Evolutionary conservation across 176 grass and related monocot genomes (phyloP).

Genomic region (Raddia distichophylla): DNA sequence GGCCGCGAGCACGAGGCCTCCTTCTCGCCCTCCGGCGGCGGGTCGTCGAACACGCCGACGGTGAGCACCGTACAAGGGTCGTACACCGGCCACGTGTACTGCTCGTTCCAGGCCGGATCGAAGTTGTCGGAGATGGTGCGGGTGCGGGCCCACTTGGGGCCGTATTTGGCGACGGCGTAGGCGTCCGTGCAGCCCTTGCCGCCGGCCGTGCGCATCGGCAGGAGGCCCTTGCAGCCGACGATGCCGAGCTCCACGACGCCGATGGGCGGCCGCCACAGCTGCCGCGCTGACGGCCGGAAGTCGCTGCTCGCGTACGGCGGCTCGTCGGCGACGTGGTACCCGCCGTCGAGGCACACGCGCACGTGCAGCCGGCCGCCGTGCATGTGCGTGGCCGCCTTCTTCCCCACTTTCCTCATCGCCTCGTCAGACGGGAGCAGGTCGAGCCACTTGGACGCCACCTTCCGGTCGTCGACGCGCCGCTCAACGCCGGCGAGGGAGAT

Average conservation of each 20-base stretch:
- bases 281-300: slow-evolving; percentile 81
- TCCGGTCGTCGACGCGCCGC: slow-evolving; percentile 83
- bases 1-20: slow-evolving; percentile 48
- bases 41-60: slow-evolving; percentile 84
- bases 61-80: slow-evolving; percentile 93
- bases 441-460: slow-evolving; percentile 82
- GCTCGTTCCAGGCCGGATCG: slow-evolving; percentile 94
- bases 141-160: slow-evolving; percentile 90
- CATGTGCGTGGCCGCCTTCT: slow-evolving; percentile 34
- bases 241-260: slow-evolving; percentile 82
- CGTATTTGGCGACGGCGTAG: slow-evolving; percentile 88
- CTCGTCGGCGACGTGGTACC: slow-evolving; percentile 90
- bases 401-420: slow-evolving; percentile 41
- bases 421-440: slow-evolving; percentile 68
- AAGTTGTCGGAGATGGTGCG: slow-evolving; percentile 83
- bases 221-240: slow-evolving; percentile 73
- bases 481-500: slow-evolving; percentile 67
- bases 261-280: slow-evolving; percentile 72
- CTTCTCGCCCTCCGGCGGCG: slow-evolving; percentile 37
- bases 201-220: slow-evolving; percentile 72
- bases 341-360: slow-evolving; percentile 84
- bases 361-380: slow-evolving; percentile 72
- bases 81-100: slow-evolving; percentile 95
- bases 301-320: slow-evolving; percentile 63
- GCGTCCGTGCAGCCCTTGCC: slow-evolving; percentile 85